Conservation (phyloP, 1,139 yeast species). For the Blastobotrys malaysiensis region DNA sequence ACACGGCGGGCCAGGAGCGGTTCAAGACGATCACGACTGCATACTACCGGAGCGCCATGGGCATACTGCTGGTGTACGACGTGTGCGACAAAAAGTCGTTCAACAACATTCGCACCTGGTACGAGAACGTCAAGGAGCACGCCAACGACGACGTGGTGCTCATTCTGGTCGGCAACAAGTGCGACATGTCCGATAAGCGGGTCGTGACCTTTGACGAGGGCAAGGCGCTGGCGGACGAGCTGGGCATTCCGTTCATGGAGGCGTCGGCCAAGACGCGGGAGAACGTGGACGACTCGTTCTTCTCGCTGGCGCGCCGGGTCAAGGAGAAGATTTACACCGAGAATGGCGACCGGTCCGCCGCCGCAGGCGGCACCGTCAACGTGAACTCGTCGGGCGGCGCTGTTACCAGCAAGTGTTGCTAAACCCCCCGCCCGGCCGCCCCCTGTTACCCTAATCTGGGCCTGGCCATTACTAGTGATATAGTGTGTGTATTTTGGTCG, state of each 20-base stretch:
- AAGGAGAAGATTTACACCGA: constrained; percentile 62
- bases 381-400: constrained; percentile 18
- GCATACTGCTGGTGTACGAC: constrained; percentile 91
- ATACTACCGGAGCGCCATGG: constrained; percentile 98
- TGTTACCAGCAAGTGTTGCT: constrained; percentile 25
- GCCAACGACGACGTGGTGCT: constrained; percentile 95
- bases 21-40: constrained; percentile 97
- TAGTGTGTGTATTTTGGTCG: not conserved
- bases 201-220: constrained; percentile 84
- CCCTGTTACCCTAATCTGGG: not conserved
- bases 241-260: constrained; percentile 88
- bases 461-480: not conserved
- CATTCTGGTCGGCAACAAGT: constrained; percentile 90
- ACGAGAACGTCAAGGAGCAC: constrained; percentile 89
- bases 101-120: constrained; percentile 84
- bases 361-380: constrained; percentile 22
- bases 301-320: constrained; percentile 82
- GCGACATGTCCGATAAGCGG: constrained; percentile 73
- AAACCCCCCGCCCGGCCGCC: not conserved
- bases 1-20: constrained; percentile 98
- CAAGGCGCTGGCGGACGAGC: constrained; percentile 76
- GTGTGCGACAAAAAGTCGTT: constrained; percentile 94
- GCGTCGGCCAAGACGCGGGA: constrained; percentile 92
- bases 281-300: constrained; percentile 88
- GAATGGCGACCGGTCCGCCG: constrained; percentile 19